These are phyloP conservation scores for Verticillium nubilum DNA, from an alignment of 2,329 filamentous ascomycete species.

Conservation along the genomic window DNA sequence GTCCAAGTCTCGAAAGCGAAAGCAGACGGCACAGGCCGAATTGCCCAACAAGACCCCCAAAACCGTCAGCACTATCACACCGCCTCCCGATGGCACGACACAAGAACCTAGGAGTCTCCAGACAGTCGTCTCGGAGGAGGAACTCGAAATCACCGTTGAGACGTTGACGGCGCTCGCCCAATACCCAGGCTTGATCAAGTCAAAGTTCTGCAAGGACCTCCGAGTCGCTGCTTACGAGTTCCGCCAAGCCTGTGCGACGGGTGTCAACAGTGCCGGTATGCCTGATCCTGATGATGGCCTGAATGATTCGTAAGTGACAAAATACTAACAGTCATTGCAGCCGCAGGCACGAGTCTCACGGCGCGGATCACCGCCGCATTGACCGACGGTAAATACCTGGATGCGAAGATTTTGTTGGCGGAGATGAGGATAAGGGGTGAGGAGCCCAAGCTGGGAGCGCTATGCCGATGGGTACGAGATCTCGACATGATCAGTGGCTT, in stretches of 20 bases:
- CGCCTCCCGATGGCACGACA: conserved; percentile 27
- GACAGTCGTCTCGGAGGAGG: conserved; percentile 54
- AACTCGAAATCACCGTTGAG: conserved; percentile 62
- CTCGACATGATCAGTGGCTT: conserved; percentile 64
- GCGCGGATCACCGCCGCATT: conserved; percentile 61
- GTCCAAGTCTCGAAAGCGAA: conserved; percentile 40
- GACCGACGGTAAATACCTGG: conserved; percentile 58
- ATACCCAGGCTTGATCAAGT: conserved; percentile 60
- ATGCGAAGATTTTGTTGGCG: conserved; percentile 60
- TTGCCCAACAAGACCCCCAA: conserved; percentile 32
- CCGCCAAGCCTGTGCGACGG: conserved; percentile 62
- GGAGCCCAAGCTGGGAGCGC: conserved; percentile 60
- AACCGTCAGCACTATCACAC: conserved; percentile 22
- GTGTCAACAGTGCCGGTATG: conserved; percentile 50
- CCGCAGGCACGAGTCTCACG: conserved; percentile 49
- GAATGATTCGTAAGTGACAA: not conserved
- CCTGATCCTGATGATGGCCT: not conserved
- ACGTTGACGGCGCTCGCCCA: conserved; percentile 53
- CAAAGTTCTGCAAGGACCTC: conserved; percentile 61
- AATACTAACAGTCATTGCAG: not conserved
- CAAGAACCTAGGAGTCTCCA: conserved; percentile 40
- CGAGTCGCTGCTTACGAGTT: conserved; percentile 65
- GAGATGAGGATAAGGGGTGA: conserved; percentile 66
- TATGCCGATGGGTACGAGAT: conserved; percentile 69
- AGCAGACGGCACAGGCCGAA: conserved; percentile 31